These are phyloP conservation scores for Kernera saxatilis DNA, from an alignment of 345 rosid genomes.

Conservation along the genomic window DNA sequence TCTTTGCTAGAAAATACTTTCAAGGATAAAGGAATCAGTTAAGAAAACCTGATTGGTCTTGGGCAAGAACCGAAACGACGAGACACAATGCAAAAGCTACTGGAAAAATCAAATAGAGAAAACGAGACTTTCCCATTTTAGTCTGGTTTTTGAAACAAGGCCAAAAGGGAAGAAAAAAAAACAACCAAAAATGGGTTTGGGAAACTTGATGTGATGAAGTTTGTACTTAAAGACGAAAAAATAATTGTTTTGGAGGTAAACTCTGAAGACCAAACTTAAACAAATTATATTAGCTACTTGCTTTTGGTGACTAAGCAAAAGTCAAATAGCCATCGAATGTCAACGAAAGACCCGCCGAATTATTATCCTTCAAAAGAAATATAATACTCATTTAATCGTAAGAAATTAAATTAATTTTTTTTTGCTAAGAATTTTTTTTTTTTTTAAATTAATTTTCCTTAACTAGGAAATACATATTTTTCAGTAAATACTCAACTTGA, in stretches of 20 bases:
- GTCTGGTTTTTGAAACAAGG: background rate
- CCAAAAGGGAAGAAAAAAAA: background rate
- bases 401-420: no score
- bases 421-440: no score
- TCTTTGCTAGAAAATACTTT: background rate
- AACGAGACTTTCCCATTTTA: background rate
- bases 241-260: background rate
- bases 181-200: background rate
- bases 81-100: background rate
- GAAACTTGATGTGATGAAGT: background rate
- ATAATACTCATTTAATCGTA: background rate
- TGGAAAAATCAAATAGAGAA: background rate
- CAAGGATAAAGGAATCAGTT: background rate
- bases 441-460: background rate
- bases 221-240: background rate
- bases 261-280: slow-evolving; percentile 1
- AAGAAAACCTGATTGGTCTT: slow-evolving; percentile 23
- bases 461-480: background rate
- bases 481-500: background rate
- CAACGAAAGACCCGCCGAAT: slow-evolving; percentile 5
- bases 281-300: slow-evolving; percentile 14
- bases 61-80: background rate
- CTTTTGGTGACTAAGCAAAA: background rate
- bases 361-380: background rate
- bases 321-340: background rate